Evolutionary conservation across 768 basidiomycete genomes (phyloP).

Genomic region (Gymnopilus junonius): DNA sequence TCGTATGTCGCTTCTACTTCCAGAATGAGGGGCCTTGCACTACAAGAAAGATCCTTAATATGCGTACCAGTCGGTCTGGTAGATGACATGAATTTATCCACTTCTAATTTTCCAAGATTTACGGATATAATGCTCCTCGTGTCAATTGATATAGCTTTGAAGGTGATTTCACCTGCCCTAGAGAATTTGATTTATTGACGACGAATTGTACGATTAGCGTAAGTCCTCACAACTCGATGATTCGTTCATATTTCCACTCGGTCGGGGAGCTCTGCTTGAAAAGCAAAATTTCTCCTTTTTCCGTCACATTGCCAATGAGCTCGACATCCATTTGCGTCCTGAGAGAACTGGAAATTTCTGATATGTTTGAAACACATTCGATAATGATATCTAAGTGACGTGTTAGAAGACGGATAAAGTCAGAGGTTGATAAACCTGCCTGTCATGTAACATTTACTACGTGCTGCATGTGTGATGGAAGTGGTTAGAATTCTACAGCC

Average conservation of each 20-base stretch:
- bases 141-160: neutral
- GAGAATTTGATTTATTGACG: neutral
- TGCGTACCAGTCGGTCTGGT: neutral
- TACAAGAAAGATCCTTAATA: neutral
- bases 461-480: no score
- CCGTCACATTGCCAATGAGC: neutral
- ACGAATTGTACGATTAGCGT: neutral
- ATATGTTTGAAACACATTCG: neutral
- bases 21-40: neutral
- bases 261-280: neutral
- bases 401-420: neutral
- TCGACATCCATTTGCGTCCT: neutral
- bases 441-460: neutral
- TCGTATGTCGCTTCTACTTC: neutral
- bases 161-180: neutral
- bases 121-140: neutral
- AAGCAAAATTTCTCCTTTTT: neutral
- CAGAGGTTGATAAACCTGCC: neutral
- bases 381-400: neutral
- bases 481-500: no score
- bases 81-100: neutral
- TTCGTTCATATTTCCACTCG: neutral
- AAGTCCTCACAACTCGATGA: neutral
- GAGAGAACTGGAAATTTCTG: neutral
- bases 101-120: neutral